Evolutionary conservation across 106 monocot species (phyloP).

Genomic region (Hemerocallis citrina): DNA sequence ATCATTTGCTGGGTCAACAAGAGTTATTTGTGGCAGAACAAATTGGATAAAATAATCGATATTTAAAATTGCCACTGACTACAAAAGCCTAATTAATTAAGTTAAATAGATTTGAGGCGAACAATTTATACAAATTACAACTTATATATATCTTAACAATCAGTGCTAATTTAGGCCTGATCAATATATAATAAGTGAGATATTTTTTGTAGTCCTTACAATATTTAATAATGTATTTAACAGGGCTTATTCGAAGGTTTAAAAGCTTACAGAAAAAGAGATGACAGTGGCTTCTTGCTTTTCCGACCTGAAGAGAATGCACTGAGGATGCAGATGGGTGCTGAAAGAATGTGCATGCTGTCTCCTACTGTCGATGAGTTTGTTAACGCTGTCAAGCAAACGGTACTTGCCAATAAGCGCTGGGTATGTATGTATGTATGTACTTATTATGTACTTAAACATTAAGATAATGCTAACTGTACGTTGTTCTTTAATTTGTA

Average conservation of each 20-base stretch:
- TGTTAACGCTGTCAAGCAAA: conserved; percentile 41
- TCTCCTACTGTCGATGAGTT: conserved; percentile 48
- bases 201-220: too few relatives aligned
- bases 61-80: too few relatives aligned
- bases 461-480: neutral
- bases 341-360: conserved; percentile 52
- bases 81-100: too few relatives aligned
- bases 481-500: too few relatives aligned
- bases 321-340: conserved; percentile 35
- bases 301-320: conserved; percentile 54
- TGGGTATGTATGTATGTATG: conserved; percentile 34
- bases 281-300: conserved; percentile 26
- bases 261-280: conserved; percentile 42
- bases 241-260: conserved; percentile 59
- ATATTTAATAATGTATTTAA: neutral
- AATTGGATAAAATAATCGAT: too few relatives aligned
- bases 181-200: neutral
- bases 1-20: too few relatives aligned
- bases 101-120: neutral
- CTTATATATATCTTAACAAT: too few relatives aligned
- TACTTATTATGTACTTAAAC: too few relatives aligned
- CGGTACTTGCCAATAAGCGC: conserved; percentile 41
- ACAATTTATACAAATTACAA: too few relatives aligned
- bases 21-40: neutral
- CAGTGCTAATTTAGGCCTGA: too few relatives aligned